Evolutionary conservation across 176 grass and related monocot species (phyloP), one percentile per base, ranked within the genome.

Genomic region (Cenchrus fungigraminus): DNA sequence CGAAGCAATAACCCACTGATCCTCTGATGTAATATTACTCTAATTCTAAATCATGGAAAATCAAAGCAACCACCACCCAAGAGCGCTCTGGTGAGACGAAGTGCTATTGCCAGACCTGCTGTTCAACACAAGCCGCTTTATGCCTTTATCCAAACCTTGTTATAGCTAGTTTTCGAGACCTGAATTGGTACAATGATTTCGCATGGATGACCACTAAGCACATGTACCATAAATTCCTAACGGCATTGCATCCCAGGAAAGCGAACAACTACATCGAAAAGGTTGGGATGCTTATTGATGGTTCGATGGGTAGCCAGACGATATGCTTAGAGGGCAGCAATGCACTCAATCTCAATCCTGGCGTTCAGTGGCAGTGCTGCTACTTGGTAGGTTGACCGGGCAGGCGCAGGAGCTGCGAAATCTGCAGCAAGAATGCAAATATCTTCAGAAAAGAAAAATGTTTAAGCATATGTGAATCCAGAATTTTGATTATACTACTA

Each of bases 301-400:
- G 12, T 73, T 54, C 19, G 29, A 73, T 32, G 71, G 15, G 71
- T 73, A 22, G 28, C 17, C 31, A 8, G 19, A 20, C 34, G 9
- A 88, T 20, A 59, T 62, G 17, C 50, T 52, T 94, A 95, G 51
- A 99, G 86, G 40, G 90, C 90, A 34, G 91, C 93, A 72, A 99
- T 94, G 88, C 97, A 96, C 75, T 99, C 97, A 0, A 99, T 96
- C 86, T 99, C 97, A 3, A 99, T 92, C 73, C 88, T 91, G n/a
- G 97, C 93, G 69, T 99, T 94, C 82, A 96, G 61, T 4, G 97
- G 97, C 20, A 99, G 85, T 9, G 97, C 94, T 19, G 93, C 97
- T 20, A 99, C 97, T 86, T 99, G 93, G 68, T 96, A 99, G 9
- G 97, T 96, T 9, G 97, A 96, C 19, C 97, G 86, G 42, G 97